Percentiles rank a stretch among this genome's conserved stretches.
These are phyloP conservation scores for Castanea crenata DNA, from an alignment of 306 rosid species.

Conservation along the genomic window DNA sequence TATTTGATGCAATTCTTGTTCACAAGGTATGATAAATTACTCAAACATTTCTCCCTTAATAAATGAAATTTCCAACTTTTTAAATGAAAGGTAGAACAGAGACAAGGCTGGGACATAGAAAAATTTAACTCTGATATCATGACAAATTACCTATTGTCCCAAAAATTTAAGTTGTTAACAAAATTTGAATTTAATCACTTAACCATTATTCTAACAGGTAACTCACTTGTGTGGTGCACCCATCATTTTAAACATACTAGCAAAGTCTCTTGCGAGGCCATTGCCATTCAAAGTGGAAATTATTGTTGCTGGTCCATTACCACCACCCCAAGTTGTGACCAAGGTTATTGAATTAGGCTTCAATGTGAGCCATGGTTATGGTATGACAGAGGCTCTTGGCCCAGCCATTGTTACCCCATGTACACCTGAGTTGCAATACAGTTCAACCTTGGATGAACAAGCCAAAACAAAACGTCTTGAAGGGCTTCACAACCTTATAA, in stretches of 20 bases:
- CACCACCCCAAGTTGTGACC: constrained; percentile 38
- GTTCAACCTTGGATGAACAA: constrained; percentile 1
- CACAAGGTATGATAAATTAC: constrained; percentile 21
- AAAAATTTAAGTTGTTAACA: too few species aligned
- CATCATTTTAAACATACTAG: constrained; percentile 48
- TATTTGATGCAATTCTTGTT: constrained; percentile 48
- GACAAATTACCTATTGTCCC: too few species aligned
- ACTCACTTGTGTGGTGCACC: constrained; percentile 79
- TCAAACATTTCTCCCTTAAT: too few species aligned
- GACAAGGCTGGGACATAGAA: too few species aligned
- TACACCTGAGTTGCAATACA: constrained; percentile 24
- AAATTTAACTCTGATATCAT: too few species aligned
- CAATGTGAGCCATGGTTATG: constrained; percentile 67
- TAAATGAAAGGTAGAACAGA: too few species aligned
- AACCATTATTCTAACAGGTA: background rate
- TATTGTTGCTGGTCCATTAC: constrained; percentile 69
- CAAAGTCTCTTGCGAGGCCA: constrained; percentile 25
- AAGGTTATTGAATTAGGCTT: constrained; percentile 58
- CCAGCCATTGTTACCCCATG: constrained; percentile 58
- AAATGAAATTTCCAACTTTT: too few species aligned
- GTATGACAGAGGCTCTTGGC: constrained; percentile 88
- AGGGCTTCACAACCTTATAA: constrained; percentile 26
- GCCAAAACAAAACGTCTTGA: constrained; percentile 20
- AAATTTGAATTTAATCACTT: too few species aligned
- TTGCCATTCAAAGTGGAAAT: constrained; percentile 44